phyloP scores from a whole-genome alignment of 1,139 yeast genomes.

The Suhomyces coccinellae region DNA sequence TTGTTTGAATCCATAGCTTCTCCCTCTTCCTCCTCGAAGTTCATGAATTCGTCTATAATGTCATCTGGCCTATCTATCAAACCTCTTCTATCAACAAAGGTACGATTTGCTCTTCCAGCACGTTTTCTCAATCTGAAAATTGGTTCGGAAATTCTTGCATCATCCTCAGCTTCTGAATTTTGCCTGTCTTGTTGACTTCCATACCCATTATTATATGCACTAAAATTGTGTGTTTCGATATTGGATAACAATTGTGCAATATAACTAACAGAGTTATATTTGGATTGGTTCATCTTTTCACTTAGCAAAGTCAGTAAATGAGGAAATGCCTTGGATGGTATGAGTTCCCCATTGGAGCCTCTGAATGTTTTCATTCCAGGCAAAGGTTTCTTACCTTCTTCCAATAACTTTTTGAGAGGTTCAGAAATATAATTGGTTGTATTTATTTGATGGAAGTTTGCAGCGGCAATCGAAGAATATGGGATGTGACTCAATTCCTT shows the following conservation, averaged over 20 bases:
- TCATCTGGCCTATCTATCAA: slow-evolving; percentile 35
- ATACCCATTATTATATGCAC: slow-evolving; percentile 48
- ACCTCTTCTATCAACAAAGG: slow-evolving; percentile 71
- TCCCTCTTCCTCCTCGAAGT: slow-evolving; percentile 28
- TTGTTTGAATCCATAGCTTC: slow-evolving; percentile 8
- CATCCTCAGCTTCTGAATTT: slow-evolving; percentile 26
- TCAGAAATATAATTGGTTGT: slow-evolving; percentile 55
- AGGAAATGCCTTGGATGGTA: slow-evolving; percentile 46
- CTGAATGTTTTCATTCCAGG: slow-evolving; percentile 49
- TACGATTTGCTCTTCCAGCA: slow-evolving; percentile 68
- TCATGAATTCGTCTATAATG: slow-evolving; percentile 40
- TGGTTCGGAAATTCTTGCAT: slow-evolving; percentile 49
- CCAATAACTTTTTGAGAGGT: slow-evolving; percentile 39
- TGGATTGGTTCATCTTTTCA: slow-evolving; percentile 29
- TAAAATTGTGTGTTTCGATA: slow-evolving; percentile 47
- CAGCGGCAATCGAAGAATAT: slow-evolving; percentile 73
- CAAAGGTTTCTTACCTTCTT: slow-evolving; percentile 42
- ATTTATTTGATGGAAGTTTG: slow-evolving; percentile 70
- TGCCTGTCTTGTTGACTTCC: slow-evolving; percentile 26
- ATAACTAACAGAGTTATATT: slow-evolving; percentile 32
- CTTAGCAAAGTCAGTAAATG: slow-evolving; percentile 40
- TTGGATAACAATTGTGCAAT: slow-evolving; percentile 45
- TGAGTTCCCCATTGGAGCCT: slow-evolving; percentile 46
- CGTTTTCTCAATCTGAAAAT: slow-evolving; percentile 71
- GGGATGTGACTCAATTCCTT: slow-evolving; percentile 68